These are phyloP conservation scores for Solanum appendiculatum DNA, from an alignment of 257 asterid genomes.

Conservation along the genomic window DNA sequence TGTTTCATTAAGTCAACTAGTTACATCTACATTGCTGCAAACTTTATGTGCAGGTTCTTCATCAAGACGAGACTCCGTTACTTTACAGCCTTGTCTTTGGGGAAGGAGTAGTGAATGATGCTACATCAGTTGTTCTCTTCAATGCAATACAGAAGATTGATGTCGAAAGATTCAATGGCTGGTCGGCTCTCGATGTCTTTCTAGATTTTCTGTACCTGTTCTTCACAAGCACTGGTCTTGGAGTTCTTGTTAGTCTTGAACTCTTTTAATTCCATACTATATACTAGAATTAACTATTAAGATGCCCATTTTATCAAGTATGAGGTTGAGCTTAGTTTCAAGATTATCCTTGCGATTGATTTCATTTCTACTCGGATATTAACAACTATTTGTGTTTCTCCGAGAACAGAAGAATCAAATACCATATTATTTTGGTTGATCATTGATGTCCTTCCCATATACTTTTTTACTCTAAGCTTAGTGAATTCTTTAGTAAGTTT, in stretches of 20 bases:
- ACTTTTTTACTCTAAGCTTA: background rate
- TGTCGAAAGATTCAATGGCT: constrained; percentile 43
- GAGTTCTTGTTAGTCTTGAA: constrained; percentile 21
- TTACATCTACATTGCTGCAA: background rate
- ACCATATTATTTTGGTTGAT: background rate
- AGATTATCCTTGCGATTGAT: background rate
- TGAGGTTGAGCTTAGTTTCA: background rate
- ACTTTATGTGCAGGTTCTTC: constrained; percentile 46
- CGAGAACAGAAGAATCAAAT: background rate
- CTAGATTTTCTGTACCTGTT: constrained; percentile 70
- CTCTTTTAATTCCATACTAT: background rate
- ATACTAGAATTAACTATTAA: background rate
- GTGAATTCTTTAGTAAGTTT: background rate
- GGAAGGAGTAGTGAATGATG: constrained; percentile 97
- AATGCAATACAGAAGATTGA: constrained; percentile 88
- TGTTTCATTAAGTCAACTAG: background rate
- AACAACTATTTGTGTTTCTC: background rate
- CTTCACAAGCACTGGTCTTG: constrained; percentile 86
- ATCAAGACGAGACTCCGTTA: constrained; percentile 93
- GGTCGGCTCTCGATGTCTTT: constrained; percentile 48
- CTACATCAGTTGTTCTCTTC: constrained; percentile 90
- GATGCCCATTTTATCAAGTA: background rate
- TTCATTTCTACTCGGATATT: background rate
- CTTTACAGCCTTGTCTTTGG: constrained; percentile 93
- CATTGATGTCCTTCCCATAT: background rate